phyloP scores from a whole-genome alignment of 176 grass and related monocot species.

The Avena sativa region DNA sequence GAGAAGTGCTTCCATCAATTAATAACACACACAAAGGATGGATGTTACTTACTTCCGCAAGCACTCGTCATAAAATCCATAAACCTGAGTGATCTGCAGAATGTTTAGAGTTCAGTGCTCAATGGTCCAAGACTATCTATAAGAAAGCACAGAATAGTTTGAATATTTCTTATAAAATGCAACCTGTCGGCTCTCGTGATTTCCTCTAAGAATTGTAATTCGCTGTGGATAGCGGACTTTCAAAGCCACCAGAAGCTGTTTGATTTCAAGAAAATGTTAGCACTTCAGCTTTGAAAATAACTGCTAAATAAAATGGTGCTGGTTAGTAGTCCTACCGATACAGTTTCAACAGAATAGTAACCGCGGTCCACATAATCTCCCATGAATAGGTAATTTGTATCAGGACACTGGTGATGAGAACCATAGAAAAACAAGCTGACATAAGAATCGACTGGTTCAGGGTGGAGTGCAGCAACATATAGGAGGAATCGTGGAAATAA shows the following conservation, averaged over 20 bases:
- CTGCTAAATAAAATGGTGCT: background rate
- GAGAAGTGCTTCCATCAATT: background rate
- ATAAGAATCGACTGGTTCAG: slow-evolving; percentile 18
- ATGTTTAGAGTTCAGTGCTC: slow-evolving; percentile 3
- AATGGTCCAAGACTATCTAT: background rate
- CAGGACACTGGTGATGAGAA: slow-evolving; percentile 63
- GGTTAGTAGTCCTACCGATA: slow-evolving; percentile 46
- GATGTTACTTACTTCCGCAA: slow-evolving; percentile 63
- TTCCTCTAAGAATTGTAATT: slow-evolving; percentile 84
- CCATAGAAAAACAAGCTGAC: slow-evolving; percentile 37
- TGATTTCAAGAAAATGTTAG: slow-evolving; percentile 4
- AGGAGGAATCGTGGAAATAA: background rate
- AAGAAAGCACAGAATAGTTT: background rate
- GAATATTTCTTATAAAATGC: background rate
- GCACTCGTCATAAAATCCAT: slow-evolving; percentile 80
- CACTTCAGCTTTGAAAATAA: background rate
- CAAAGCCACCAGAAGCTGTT: slow-evolving; percentile 67
- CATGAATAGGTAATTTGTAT: slow-evolving; percentile 85
- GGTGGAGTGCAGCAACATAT: background rate
- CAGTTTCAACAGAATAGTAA: slow-evolving; percentile 82
- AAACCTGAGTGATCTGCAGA: slow-evolving; percentile 78
- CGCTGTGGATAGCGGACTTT: slow-evolving; percentile 73
- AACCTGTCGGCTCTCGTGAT: slow-evolving; percentile 77
- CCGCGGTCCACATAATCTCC: slow-evolving; percentile 84
- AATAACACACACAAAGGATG: background rate